These are phyloP conservation scores for Neofusicoccum sp. DNA, from an alignment of 2,329 filamentous ascomycete species.

Conservation along the genomic window DNA sequence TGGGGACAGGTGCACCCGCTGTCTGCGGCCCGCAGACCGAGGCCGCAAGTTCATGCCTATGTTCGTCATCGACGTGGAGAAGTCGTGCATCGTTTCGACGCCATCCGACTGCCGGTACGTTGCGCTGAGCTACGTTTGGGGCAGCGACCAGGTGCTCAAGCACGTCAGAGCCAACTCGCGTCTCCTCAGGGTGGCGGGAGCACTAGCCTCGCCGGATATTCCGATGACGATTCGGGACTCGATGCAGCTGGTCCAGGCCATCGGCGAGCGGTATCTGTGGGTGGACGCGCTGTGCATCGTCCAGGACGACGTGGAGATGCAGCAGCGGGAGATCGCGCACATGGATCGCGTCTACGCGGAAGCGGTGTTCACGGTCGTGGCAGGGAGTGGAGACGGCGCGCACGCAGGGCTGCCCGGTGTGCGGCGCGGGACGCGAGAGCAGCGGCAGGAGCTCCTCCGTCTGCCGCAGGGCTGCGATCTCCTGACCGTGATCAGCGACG, in stretches of 20 bases:
- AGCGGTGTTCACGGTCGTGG: background rate
- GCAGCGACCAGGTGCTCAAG: too few species aligned
- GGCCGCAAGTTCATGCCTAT: too few species aligned
- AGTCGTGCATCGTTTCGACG: too few species aligned
- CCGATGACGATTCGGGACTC: constrained; percentile 21
- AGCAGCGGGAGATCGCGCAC: background rate
- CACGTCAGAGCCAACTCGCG: too few species aligned
- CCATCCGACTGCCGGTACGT: too few species aligned
- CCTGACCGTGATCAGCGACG: background rate
- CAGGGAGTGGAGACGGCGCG: background rate
- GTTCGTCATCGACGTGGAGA: too few species aligned
- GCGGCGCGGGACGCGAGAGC: background rate
- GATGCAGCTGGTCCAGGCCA: constrained; percentile 2
- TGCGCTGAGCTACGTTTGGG: too few species aligned
- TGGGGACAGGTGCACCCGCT: too few species aligned
- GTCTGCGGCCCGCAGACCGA: too few species aligned
- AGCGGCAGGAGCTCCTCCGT: background rate
- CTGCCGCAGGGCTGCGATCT: background rate
- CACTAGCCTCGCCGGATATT: background rate
- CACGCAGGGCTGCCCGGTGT: background rate
- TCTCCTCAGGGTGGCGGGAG: too few species aligned
- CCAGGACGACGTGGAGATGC: constrained; percentile 14
- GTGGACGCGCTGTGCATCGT: constrained; percentile 26
- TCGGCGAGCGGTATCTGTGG: constrained; percentile 24
- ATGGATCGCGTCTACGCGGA: background rate